These are phyloP conservation scores for Mikania micrantha DNA, from an alignment of 129 eudicot species.

Conservation along the genomic window DNA sequence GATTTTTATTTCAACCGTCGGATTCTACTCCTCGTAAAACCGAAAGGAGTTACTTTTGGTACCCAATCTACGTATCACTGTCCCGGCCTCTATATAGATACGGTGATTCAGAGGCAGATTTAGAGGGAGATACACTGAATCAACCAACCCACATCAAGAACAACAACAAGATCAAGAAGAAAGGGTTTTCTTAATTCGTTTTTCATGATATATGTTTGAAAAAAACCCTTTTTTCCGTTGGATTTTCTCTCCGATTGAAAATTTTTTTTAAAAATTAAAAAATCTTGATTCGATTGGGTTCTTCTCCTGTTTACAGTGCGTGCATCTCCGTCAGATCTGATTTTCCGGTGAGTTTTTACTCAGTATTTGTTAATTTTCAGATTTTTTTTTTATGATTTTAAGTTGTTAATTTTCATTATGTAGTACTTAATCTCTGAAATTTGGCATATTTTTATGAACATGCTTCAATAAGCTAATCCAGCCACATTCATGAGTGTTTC, in stretches of 20 bases:
- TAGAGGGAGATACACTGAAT: too few species aligned
- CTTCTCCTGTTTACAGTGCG: background rate
- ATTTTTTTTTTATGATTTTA: too few species aligned
- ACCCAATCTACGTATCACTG: conserved; percentile 8
- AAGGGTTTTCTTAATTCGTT: conserved; percentile 16
- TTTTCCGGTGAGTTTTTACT: conserved; percentile 29
- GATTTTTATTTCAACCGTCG: background rate
- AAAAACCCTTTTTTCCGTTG: background rate
- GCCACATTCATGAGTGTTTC: background rate
- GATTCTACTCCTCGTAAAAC: conserved; percentile 4
- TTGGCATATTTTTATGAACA: background rate
- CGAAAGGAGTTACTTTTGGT: background rate
- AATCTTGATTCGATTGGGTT: conserved; percentile 1
- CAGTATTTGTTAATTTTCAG: background rate
- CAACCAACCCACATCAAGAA: too few species aligned
- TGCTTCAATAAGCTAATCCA: background rate
- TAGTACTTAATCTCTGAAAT: background rate
- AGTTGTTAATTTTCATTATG: background rate
- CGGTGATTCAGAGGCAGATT: background rate
- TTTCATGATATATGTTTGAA: background rate
- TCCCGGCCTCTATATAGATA: conserved; percentile 18
- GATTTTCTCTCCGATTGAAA: background rate
- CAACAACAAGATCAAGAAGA: background rate
- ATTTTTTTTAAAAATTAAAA: too few species aligned
- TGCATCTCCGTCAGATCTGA: conserved; percentile 35